Percentiles rank a stretch among this genome's conserved stretches.
Conservation (phyloP, 306 rosid species). For the Hippophae rhamnoides region DNA sequence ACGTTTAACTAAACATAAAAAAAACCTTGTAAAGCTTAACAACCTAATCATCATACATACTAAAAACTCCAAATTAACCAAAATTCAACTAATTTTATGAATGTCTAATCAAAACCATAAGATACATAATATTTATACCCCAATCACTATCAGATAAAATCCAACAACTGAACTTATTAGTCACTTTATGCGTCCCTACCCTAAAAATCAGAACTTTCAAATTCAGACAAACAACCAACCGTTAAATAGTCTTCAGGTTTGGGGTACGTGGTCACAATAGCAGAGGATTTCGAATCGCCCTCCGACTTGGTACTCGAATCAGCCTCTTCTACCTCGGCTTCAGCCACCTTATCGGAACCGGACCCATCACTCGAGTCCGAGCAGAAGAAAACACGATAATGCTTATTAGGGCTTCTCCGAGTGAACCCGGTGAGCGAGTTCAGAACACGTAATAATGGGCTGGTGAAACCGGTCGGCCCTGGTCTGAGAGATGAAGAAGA, state of each 20-base stretch:
- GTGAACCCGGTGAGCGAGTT: conserved; percentile 35
- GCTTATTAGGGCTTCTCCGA: conserved; percentile 21
- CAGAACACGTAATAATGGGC: conserved; percentile 44
- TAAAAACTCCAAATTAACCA: no score
- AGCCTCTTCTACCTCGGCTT: conserved; percentile 38
- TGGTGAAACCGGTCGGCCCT: conserved; percentile 20
- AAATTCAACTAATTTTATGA: no score
- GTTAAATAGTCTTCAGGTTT: conserved; percentile 89
- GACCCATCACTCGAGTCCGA: conserved; percentile 66
- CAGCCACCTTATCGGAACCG: conserved; percentile 46
- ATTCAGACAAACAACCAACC: conserved; percentile 37
- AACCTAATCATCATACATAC: no score
- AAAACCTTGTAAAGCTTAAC: no score
- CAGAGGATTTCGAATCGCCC: conserved; percentile 46
- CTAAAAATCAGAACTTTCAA: conserved; percentile 1
- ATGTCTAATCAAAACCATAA: no score
- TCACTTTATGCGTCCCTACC: neutral
- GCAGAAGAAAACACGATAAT: conserved; percentile 56
- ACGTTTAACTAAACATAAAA: no score
- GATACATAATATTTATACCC: no score
- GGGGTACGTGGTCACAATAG: conserved; percentile 76
- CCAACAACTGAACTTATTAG: no score
- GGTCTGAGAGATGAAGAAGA: conserved; percentile 39
- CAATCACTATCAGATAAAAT: no score
- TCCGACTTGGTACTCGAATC: conserved; percentile 41